Percentiles rank a stretch among this genome's conserved stretches.
Conservation (phyloP, 257 asterid species). For the Rauvolfia tetraphylla region DNA sequence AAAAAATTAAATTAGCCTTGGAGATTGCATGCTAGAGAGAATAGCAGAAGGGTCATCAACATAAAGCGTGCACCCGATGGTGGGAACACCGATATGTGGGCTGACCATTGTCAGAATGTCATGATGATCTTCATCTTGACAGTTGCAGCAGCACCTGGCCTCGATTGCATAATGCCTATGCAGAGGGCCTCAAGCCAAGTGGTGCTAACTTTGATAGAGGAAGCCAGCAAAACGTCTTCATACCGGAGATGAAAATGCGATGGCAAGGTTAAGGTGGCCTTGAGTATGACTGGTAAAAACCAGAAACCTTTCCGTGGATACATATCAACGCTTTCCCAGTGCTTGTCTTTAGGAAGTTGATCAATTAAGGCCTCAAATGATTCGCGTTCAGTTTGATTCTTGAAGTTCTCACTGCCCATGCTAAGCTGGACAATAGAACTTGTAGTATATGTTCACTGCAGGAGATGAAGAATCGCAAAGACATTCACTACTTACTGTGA, state of each 20-base stretch:
- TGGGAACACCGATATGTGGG: constrained; percentile 2
- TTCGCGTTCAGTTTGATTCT: no score
- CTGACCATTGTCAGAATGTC: constrained; percentile 5
- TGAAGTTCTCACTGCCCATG: no score
- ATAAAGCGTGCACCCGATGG: background rate
- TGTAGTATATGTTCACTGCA: no score
- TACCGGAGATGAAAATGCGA: constrained; percentile 16
- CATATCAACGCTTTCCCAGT: no score
- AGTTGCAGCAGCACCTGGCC: no score
- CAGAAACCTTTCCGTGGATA: constrained; percentile 1
- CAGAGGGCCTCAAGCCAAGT: constrained; percentile 45
- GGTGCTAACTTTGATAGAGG: constrained; percentile 40
- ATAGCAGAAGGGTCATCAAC: background rate
- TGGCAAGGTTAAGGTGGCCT: constrained; percentile 7
- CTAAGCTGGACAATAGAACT: no score
- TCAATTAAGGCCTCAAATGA: no score
- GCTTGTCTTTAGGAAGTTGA: no score
- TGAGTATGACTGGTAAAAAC: background rate
- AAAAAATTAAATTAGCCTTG: constrained; percentile 46
- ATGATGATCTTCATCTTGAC: no score
- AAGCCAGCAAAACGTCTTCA: constrained; percentile 35
- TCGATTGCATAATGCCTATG: constrained; percentile 27
- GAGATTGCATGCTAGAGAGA: constrained; percentile 10
- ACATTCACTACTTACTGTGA: no score
- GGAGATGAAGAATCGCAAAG: no score